phyloP scores from a whole-genome alignment of 2,329 filamentous ascomycete genomes.

The Trichoderma arundinaceum region DNA sequence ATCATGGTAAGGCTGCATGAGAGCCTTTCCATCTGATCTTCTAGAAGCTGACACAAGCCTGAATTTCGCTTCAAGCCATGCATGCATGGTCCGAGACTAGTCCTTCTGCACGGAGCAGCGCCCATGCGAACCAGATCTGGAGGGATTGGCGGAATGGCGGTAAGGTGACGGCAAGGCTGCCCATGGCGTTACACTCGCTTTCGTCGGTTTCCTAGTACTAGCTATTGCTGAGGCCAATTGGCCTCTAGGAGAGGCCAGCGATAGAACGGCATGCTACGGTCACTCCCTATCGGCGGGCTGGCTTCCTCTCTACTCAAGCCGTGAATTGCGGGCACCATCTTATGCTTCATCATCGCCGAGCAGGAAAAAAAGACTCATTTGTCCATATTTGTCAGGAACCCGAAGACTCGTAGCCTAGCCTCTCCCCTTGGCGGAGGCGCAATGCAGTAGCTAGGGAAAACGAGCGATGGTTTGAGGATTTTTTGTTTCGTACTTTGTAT shows the following conservation, averaged over 20 bases:
- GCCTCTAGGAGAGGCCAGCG: no score
- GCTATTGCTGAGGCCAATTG: no score
- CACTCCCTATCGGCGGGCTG: no score
- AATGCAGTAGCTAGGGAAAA: not conserved
- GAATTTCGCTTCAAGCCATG: not conserved
- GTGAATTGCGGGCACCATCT: no score
- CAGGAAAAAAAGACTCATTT: not conserved
- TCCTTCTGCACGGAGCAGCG: not conserved
- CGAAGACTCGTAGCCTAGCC: not conserved
- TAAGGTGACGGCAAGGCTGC: constrained; percentile 13
- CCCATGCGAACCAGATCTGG: constrained; percentile 16
- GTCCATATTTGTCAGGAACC: constrained; percentile 3
- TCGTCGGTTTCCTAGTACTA: not conserved
- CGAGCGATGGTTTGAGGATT: not conserved
- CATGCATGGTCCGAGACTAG: constrained; percentile 6
- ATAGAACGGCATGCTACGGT: no score
- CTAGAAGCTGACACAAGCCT: constrained; percentile 26
- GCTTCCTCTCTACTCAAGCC: no score
- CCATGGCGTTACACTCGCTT: constrained; percentile 8
- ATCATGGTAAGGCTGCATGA: constrained; percentile 13
- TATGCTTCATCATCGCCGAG: not conserved
- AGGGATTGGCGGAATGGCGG: constrained; percentile 2
- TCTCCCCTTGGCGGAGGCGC: constrained; percentile 1
- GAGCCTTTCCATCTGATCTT: constrained; percentile 26
- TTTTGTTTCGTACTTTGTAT: not conserved